phyloP scores from a whole-genome alignment of 2,329 filamentous ascomycete species.

The Diplodia corticola region DNA sequence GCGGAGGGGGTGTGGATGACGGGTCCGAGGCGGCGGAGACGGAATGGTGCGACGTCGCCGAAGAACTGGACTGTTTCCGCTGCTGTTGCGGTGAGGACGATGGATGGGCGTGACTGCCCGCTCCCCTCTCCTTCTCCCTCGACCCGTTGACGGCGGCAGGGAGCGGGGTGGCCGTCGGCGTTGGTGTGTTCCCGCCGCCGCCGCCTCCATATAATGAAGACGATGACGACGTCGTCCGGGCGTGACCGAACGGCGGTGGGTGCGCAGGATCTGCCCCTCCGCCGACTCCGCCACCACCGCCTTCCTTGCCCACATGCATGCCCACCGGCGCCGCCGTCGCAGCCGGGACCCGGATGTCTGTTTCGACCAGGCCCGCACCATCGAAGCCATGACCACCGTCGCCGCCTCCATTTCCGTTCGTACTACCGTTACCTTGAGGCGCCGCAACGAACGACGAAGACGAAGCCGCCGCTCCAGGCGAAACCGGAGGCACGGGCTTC shows the following conservation, averaged over 20 bases:
- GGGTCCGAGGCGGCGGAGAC: constrained; percentile 23
- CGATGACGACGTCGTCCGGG: constrained; percentile 36
- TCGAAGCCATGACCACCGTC: neutral
- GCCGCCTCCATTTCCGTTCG: neutral
- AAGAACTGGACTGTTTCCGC: constrained; percentile 32
- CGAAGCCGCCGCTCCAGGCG: constrained; percentile 33
- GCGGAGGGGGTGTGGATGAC: constrained; percentile 41
- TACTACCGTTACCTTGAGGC: neutral
- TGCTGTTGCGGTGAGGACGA: neutral
- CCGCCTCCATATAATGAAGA: neutral
- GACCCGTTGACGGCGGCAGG: neutral
- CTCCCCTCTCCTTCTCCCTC: neutral
- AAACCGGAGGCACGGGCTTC: constrained; percentile 50
- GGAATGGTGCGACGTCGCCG: constrained; percentile 32
- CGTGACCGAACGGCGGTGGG: constrained; percentile 1
- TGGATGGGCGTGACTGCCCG: neutral
- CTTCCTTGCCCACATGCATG: neutral
- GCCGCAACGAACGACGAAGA: neutral
- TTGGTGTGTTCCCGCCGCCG: neutral
- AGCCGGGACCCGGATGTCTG: neutral
- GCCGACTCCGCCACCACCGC: neutral
- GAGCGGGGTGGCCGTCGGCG: neutral
- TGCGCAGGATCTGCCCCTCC: neutral
- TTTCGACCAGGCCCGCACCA: neutral
- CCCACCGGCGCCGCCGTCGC: neutral